These are phyloP conservation scores for Calonectria leucothoes DNA, from an alignment of 2,329 filamentous ascomycete species.

Conservation along the genomic window DNA sequence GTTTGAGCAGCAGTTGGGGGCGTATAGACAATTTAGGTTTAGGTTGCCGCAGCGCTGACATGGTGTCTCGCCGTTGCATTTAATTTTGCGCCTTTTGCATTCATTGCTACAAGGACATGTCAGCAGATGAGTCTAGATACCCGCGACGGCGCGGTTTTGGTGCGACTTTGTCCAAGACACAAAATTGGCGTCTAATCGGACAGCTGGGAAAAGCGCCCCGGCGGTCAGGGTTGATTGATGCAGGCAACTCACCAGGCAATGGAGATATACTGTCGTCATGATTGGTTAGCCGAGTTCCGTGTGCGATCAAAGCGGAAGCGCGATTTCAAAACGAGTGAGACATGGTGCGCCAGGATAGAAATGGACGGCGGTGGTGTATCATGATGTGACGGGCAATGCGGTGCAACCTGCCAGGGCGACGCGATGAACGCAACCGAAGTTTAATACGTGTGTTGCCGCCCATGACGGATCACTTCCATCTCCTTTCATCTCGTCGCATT, in stretches of 20 bases:
- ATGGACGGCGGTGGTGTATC: not conserved
- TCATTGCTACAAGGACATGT: slow-evolving; percentile 65
- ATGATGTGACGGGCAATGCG: not conserved
- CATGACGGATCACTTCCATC: slow-evolving; percentile 8
- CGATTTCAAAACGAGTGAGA: not conserved
- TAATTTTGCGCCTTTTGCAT: slow-evolving; percentile 81
- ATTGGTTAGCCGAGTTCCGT: slow-evolving; percentile 31
- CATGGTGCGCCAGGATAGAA: not conserved
- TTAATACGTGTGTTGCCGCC: not conserved
- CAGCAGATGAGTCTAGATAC: not conserved
- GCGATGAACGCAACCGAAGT: not conserved
- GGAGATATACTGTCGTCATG: slow-evolving; percentile 64
- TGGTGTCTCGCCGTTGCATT: slow-evolving; percentile 77
- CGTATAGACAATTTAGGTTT: slow-evolving; percentile 73
- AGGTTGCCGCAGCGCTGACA: slow-evolving; percentile 77
- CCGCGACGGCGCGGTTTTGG: not conserved
- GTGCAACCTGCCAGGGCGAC: not conserved
- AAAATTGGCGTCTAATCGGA: not conserved
- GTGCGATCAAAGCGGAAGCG: not conserved
- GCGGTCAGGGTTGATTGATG: not conserved
- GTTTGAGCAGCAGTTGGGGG: slow-evolving; percentile 75
- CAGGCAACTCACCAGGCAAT: slow-evolving; percentile 65
- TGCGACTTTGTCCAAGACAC: not conserved
- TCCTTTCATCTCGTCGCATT: slow-evolving; percentile 23
- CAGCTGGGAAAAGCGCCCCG: not conserved